Evolutionary conservation across 2,329 filamentous ascomycete species (phyloP).

Genomic region (Penicillium psychrosexuale): DNA sequence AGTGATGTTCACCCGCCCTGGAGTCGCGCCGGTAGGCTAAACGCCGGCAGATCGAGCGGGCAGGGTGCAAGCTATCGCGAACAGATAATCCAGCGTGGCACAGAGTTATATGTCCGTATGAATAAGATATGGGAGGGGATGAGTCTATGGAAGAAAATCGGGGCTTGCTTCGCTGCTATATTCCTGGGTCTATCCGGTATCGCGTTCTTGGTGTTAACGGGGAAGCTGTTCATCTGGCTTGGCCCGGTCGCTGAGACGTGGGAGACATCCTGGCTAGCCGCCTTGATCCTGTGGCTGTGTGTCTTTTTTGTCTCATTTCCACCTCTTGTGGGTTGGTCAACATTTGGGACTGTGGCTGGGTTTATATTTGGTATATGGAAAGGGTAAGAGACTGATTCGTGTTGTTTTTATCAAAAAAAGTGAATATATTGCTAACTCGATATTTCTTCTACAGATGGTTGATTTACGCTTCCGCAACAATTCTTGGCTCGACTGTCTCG

Average conservation of each 20-base stretch:
- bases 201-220: constrained; percentile 72
- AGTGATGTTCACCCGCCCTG: constrained; percentile 49
- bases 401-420: not conserved
- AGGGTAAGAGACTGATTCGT: constrained; percentile 51
- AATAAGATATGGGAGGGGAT: constrained; percentile 39
- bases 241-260: constrained; percentile 71
- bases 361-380: constrained; percentile 70
- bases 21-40: constrained; percentile 47
- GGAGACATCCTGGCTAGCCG: constrained; percentile 69
- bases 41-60: constrained; percentile 36
- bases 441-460: constrained; percentile 63
- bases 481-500: constrained; percentile 71
- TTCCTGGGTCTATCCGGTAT: constrained; percentile 57
- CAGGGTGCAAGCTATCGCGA: constrained; percentile 36
- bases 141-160: constrained; percentile 58
- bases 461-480: constrained; percentile 73
- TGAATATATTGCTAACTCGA: constrained; percentile 10
- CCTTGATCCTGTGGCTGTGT: constrained; percentile 70
- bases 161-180: constrained; percentile 53
- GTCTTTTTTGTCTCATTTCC: constrained; percentile 79
- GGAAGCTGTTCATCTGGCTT: constrained; percentile 73
- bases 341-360: constrained; percentile 65
- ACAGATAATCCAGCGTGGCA: constrained; percentile 37
- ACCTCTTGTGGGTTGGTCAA: constrained; percentile 82
- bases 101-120: constrained; percentile 33